Conservation (phyloP, 208 protist genomes). For the Trypanosoma congolense region DNA sequence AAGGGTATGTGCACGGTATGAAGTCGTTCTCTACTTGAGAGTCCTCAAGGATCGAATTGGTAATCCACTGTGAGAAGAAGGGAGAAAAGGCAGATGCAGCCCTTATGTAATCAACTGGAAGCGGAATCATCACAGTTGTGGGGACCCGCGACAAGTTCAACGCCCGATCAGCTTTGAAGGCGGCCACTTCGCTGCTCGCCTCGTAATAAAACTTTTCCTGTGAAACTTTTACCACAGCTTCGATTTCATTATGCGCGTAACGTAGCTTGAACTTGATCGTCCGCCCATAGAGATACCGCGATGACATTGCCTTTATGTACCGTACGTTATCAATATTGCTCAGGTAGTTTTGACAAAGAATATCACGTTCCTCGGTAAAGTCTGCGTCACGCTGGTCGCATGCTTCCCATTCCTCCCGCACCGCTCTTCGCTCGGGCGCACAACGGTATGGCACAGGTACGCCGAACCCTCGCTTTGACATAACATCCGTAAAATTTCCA, state of each 20-base stretch:
- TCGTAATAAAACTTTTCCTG: conserved; percentile 81
- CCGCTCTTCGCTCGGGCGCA: conserved; percentile 12
- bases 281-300: conserved; percentile 47
- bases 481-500: conserved; percentile 53
- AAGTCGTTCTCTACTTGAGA: conserved; percentile 58
- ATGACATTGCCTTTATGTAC: conserved; percentile 67
- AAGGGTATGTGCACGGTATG: conserved; percentile 36
- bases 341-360: conserved; percentile 65
- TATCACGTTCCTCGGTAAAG: conserved; percentile 53
- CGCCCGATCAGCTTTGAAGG: conserved; percentile 58
- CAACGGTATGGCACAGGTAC: conserved; percentile 42
- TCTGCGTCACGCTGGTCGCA: conserved; percentile 67
- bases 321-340: conserved; percentile 73
- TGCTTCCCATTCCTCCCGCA: conserved; percentile 30
- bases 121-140: conserved; percentile 43
- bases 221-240: conserved; percentile 75
- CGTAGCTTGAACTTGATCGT: conserved; percentile 78
- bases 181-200: conserved; percentile 65
- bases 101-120: conserved; percentile 72
- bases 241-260: conserved; percentile 73
- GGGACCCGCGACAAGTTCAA: conserved; percentile 66
- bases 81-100: conserved; percentile 60
- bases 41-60: conserved; percentile 61
- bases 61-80: conserved; percentile 75
- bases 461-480: conserved; percentile 32